Evolutionary conservation across 2,329 filamentous ascomycete species (phyloP).

Genomic region (Chrysoporthe deuterocubensis): DNA sequence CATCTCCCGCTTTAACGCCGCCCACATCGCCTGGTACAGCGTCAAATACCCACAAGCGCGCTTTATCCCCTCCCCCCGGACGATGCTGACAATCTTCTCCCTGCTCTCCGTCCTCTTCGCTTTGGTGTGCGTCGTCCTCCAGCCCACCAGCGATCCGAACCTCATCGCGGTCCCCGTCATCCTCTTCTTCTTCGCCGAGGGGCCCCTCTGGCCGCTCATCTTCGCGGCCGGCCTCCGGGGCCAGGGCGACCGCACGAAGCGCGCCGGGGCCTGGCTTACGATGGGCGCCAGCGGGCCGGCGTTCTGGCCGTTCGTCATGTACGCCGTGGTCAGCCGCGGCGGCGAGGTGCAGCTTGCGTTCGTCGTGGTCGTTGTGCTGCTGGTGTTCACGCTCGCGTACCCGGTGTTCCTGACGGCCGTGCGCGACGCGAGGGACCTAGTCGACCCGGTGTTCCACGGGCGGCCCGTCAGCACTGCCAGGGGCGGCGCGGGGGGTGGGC

Average conservation of each 20-base stretch:
- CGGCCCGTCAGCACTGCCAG: background rate
- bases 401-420: slow-evolving; percentile 53
- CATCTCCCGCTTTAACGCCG: slow-evolving; percentile 71
- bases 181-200: slow-evolving; percentile 79
- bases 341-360: slow-evolving; percentile 63
- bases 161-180: slow-evolving; percentile 64
- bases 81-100: slow-evolving; percentile 68
- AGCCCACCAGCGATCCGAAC: slow-evolving; percentile 47
- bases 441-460: slow-evolving; percentile 35
- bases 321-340: slow-evolving; percentile 56
- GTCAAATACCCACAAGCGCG: slow-evolving; percentile 46
- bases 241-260: slow-evolving; percentile 79
- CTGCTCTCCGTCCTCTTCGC: slow-evolving; percentile 62
- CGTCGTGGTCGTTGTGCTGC: slow-evolving; percentile 61
- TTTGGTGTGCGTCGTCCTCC: slow-evolving; percentile 52
- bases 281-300: slow-evolving; percentile 75
- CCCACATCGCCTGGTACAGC: slow-evolving; percentile 63
- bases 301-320: slow-evolving; percentile 75
- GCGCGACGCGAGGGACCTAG: slow-evolving; percentile 49
- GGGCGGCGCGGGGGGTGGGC: slow-evolving; percentile 10
- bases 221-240: slow-evolving; percentile 80
- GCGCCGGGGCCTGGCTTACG: slow-evolving; percentile 76
- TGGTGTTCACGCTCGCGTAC: slow-evolving; percentile 52
- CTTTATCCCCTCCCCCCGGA: slow-evolving; percentile 66
- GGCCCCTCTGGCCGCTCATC: slow-evolving; percentile 81